Evolutionary conservation across 2,329 filamentous ascomycete genomes (phyloP).

Genomic region (Fusarium globosum): DNA sequence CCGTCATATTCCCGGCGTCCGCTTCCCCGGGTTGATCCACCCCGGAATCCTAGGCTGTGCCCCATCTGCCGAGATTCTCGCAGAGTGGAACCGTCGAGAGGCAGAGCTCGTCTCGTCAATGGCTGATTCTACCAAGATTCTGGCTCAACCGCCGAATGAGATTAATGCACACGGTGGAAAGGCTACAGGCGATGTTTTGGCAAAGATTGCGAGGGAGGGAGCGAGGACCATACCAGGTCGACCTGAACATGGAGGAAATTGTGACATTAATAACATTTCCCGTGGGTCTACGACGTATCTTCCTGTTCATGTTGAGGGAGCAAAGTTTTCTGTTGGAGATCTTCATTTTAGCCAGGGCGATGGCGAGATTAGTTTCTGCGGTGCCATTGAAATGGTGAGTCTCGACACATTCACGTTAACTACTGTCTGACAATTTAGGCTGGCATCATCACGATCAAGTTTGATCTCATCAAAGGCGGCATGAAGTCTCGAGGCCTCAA

Average conservation of each 20-base stretch:
- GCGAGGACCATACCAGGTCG: slow-evolving; percentile 87
- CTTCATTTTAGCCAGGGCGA: slow-evolving; percentile 90
- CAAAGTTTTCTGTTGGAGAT: slow-evolving; percentile 91
- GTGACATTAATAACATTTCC: slow-evolving; percentile 89
- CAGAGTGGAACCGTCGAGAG: slow-evolving; percentile 86
- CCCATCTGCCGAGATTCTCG: slow-evolving; percentile 80
- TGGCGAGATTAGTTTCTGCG: slow-evolving; percentile 89
- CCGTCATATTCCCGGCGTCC: slow-evolving; percentile 86
- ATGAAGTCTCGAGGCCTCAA: slow-evolving; percentile 80
- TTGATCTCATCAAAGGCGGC: slow-evolving; percentile 86
- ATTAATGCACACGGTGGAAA: slow-evolving; percentile 78
- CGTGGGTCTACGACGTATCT: slow-evolving; percentile 86
- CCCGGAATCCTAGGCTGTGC: slow-evolving; percentile 92
- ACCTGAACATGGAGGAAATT: slow-evolving; percentile 90
- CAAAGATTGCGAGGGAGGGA: slow-evolving; percentile 79
- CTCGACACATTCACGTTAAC: fast-evolving
- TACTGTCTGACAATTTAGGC: slow-evolving; percentile 54
- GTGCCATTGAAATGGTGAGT: slow-evolving; percentile 84
- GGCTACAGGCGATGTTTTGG: slow-evolving; percentile 67
- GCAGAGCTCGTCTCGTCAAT: slow-evolving; percentile 79
- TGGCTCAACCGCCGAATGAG: slow-evolving; percentile 81
- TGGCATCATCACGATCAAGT: slow-evolving; percentile 89
- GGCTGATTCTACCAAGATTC: slow-evolving; percentile 63
- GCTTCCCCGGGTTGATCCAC: slow-evolving; percentile 90
- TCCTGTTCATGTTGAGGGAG: slow-evolving; percentile 86